Conservation (phyloP, 176 grass and related monocot species). For the Raddia guianensis region DNA sequence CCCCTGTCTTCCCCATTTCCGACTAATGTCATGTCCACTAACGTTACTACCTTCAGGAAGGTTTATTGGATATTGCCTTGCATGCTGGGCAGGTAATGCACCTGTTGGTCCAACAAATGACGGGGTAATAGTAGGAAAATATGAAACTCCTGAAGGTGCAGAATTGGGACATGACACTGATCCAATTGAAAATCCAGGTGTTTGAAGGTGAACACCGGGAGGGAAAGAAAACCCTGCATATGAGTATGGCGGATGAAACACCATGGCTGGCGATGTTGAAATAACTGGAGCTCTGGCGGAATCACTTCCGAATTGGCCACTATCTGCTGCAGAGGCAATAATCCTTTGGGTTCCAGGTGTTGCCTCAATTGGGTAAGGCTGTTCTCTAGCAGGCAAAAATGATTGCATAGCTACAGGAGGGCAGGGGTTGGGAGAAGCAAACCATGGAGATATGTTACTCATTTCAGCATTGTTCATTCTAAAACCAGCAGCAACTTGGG, state of each 20-base stretch:
- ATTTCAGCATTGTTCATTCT: conserved; percentile 58
- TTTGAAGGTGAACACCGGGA: conserved; percentile 43
- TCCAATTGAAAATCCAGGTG: conserved; percentile 56
- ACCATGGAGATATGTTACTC: conserved; percentile 70
- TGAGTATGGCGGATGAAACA: conserved; percentile 58
- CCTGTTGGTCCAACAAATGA: conserved; percentile 55
- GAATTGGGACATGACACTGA: conserved; percentile 52
- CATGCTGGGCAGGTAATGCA: conserved; percentile 54
- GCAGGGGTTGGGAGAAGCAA: conserved; percentile 49
- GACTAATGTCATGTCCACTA: conserved; percentile 55
- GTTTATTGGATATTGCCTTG: conserved; percentile 71
- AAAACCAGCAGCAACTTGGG: conserved; percentile 52
- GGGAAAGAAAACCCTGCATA: conserved; percentile 70
- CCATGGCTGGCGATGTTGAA: conserved; percentile 60
- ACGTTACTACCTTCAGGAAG: conserved; percentile 70
- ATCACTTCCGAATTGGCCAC: conserved; percentile 58
- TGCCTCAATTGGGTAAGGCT: conserved; percentile 59
- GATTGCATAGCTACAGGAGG: conserved; percentile 63
- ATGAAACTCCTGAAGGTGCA: conserved; percentile 39
- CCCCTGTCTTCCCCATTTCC: conserved; percentile 65
- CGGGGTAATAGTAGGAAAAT: conserved; percentile 53
- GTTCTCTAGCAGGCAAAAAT: conserved; percentile 68
- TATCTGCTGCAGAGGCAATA: conserved; percentile 33
- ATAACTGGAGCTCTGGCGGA: conserved; percentile 55
- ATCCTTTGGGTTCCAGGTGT: conserved; percentile 56